A percentile compares a stretch with the other conserved stretches of the same genome.
Evolutionary conservation across 2,329 filamentous ascomycete species (phyloP).

Genomic region (Diplodia sapinea): DNA sequence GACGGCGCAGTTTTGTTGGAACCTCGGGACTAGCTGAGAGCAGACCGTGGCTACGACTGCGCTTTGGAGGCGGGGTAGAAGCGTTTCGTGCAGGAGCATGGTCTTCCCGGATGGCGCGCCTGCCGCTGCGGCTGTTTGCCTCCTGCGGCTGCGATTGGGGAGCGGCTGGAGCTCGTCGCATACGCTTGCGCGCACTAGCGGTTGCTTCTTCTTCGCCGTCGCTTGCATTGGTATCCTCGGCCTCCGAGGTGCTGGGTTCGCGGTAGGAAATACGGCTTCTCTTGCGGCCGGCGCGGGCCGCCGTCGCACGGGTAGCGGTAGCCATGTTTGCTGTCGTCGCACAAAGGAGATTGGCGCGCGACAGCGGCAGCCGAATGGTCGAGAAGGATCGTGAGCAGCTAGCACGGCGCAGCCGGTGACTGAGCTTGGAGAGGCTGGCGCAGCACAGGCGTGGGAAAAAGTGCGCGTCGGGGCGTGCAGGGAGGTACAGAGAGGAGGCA

Average conservation of each 20-base stretch:
- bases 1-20: conserved; percentile 27
- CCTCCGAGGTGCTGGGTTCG: conserved; percentile 46
- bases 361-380: neutral
- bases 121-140: conserved; percentile 16
- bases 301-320: conserved; percentile 21
- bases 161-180: neutral
- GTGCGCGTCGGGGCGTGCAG: conserved; percentile 11
- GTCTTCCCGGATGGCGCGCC: conserved; percentile 42
- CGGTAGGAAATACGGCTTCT: conserved; percentile 45
- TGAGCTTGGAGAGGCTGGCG: neutral
- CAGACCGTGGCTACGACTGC: conserved; percentile 24
- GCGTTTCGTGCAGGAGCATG: conserved; percentile 2
- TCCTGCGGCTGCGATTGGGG: conserved; percentile 15
- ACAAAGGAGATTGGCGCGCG: neutral
- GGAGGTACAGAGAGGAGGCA: conserved; percentile 16
- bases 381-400: neutral
- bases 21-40: conserved; percentile 27
- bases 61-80: conserved; percentile 1
- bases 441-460: conserved; percentile 14
- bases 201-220: neutral
- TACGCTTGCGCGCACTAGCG: conserved; percentile 22
- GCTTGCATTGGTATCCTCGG: conserved; percentile 31
- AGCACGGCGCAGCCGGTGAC: neutral
- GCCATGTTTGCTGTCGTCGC: conserved; percentile 16
- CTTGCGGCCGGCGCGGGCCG: conserved; percentile 42